These are phyloP conservation scores for Malus domestica DNA, from an alignment of 306 rosid species.

Conservation along the genomic window DNA sequence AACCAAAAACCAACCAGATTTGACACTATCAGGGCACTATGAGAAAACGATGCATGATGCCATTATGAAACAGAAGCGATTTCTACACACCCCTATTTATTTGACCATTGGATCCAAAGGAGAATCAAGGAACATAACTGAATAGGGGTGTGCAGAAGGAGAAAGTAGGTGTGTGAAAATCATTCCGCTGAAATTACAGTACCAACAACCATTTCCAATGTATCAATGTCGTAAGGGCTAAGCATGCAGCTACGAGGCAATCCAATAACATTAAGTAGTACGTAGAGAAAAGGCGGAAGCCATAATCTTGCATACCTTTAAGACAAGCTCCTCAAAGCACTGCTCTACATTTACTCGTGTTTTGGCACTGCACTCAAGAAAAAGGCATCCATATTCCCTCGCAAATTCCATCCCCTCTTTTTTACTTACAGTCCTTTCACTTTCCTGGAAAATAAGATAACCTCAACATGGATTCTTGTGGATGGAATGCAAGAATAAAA, in stretches of 20 bases:
- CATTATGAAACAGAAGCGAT: neutral
- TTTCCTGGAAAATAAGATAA: conserved; percentile 43
- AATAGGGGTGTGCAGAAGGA: neutral
- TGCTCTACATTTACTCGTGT: conserved; percentile 64
- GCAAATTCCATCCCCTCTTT: conserved; percentile 69
- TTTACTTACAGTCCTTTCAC: conserved; percentile 64
- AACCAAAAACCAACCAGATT: neutral
- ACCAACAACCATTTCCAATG: neutral
- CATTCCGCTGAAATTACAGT: neutral
- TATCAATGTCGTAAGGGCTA: neutral
- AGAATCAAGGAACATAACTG: neutral
- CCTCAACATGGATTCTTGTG: neutral
- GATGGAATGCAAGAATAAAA: neutral
- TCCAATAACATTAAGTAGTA: neutral
- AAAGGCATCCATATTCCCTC: conserved; percentile 69
- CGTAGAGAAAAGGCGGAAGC: neutral
- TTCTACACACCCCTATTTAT: neutral
- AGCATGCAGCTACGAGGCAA: neutral
- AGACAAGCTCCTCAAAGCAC: conserved; percentile 73
- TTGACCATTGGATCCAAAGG: neutral
- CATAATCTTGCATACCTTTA: conserved; percentile 41
- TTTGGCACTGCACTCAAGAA: conserved; percentile 72
- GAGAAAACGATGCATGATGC: neutral
- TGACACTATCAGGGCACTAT: neutral
- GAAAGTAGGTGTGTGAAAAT: neutral